Base-by-base conservation (phyloP, 140 eudicot genomes). In the Stevia rebaudiana region DNA sequence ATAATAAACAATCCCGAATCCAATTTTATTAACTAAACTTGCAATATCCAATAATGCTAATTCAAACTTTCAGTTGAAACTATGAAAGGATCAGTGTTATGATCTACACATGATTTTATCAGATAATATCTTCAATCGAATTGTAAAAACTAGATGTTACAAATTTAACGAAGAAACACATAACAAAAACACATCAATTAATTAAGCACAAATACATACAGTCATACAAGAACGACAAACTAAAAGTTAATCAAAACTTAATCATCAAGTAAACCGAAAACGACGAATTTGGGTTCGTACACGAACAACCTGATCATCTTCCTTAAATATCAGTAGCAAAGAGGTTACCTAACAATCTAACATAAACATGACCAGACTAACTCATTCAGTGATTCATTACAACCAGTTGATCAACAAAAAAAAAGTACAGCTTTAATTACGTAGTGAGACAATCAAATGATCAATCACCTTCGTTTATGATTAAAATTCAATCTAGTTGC, bases 401-500 rank as follows among this genome's bases (percentile, higher is more conserved):
- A 64, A 40, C 36, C 15, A 41, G 47, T 57, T 6, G 44, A 48
- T 37, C 3, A 39, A 25, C 43, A 18, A 52, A 51, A 65, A 15
- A 39, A 54, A 70, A 47, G 75, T 70, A 70, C 75, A 58, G 52
- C 28, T 70, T 59, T 55, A 43, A 58, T 52, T 56, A 46, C 41
- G 42, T 39, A 42, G 8, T 21, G n/a, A n/a, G n/a, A 5, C 3
- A n/a, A 41, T 42, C 46, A 76, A 53, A 30, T 43, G 70, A 64
- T 33, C 68, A 76, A 42, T 48, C 54, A 64, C 47, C 67, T 62
- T 47, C 60, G 18, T 68, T 39, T 69, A 61, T 68, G 62, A 74
- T 67, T 68, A 62, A 51, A 67, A 41, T 36, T 37, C 36, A 77
- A 77, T 71, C 78, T 67, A 39, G 65, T 67, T 67, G 79, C 79